Percentiles rank a stretch among this genome's conserved stretches.
Conservation (phyloP, 2,329 filamentous ascomycete species). For the Aspergillus bombycis region DNA sequence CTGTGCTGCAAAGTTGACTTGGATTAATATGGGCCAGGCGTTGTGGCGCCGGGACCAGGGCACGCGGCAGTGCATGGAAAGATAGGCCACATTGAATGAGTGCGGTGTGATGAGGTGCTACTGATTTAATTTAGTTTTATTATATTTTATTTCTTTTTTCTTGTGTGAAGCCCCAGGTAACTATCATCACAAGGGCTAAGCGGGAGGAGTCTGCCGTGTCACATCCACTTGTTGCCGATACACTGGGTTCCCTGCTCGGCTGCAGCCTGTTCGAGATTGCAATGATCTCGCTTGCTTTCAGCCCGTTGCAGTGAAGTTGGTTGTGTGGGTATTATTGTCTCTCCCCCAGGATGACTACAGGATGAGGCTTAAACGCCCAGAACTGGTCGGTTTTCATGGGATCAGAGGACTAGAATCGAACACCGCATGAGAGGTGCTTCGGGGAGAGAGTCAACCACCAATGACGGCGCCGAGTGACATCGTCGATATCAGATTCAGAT, state of each 20-base stretch:
- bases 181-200: slow-evolving; percentile 8
- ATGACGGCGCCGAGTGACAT: not conserved
- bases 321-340: not conserved
- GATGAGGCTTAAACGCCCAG: slow-evolving; percentile 15
- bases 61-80: slow-evolving; percentile 9
- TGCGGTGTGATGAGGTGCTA: not conserved
- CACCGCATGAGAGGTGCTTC: slow-evolving; percentile 14
- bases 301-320: slow-evolving; percentile 3
- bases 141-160: not conserved
- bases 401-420: slow-evolving; percentile 3
- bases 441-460: slow-evolving; percentile 1
- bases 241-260: slow-evolving; percentile 8
- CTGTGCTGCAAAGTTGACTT: not conserved
- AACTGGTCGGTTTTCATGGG: not conserved
- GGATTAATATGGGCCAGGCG: slow-evolving; percentile 10
- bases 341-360: not conserved
- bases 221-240: slow-evolving; percentile 15
- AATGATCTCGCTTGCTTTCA: not conserved
- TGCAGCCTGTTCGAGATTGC: slow-evolving; percentile 2
- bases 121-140: no score
- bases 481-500: slow-evolving; percentile 15
- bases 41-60: slow-evolving; percentile 16
- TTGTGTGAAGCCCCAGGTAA: not conserved
- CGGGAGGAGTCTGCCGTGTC: slow-evolving; percentile 13
- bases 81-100: not conserved